phyloP scores from a whole-genome alignment of 352 stramenopile species.

The Pythium rhizo-oryzae region DNA sequence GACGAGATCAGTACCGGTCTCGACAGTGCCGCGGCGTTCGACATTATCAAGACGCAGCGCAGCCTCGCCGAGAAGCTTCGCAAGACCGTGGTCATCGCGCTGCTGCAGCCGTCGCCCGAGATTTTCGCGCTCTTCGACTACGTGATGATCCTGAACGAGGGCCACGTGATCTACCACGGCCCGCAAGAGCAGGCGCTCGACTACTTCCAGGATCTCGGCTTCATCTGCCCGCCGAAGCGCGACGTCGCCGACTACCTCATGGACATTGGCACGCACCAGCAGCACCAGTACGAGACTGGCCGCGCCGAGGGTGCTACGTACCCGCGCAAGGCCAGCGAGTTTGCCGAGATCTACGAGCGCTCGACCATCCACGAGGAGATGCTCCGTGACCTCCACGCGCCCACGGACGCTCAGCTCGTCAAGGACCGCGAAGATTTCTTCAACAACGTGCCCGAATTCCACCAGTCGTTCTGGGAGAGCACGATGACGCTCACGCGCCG shows the following conservation, averaged over 20 bases:
- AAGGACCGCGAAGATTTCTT: slow-evolving; percentile 56
- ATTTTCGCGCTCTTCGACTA: slow-evolving; percentile 39
- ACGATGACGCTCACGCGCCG: slow-evolving; percentile 33
- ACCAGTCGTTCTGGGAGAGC: slow-evolving; percentile 30
- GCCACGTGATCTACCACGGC: slow-evolving; percentile 37
- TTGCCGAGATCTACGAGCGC: slow-evolving; percentile 29
- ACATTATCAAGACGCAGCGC: slow-evolving; percentile 75
- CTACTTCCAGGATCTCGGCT: slow-evolving; percentile 36
- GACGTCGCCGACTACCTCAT: slow-evolving; percentile 38
- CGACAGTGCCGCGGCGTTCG: slow-evolving; percentile 37
- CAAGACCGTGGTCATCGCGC: slow-evolving; percentile 34
- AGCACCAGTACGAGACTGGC: slow-evolving; percentile 33
- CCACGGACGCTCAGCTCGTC: slow-evolving; percentile 91
- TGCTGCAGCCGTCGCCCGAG: slow-evolving; percentile 35
- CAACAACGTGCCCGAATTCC: slow-evolving; percentile 30
- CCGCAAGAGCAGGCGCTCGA: slow-evolving; percentile 24
- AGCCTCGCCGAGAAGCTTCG: slow-evolving; percentile 34
- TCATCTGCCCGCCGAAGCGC: slow-evolving; percentile 26
- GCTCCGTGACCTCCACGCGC: slow-evolving; percentile 49
- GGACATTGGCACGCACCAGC: slow-evolving; percentile 35
- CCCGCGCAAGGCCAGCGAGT: slow-evolving; percentile 27
- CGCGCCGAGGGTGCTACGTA: slow-evolving; percentile 16
- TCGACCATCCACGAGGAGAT: slow-evolving; percentile 29
- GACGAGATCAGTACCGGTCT: slow-evolving; percentile 92
- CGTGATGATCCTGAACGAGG: slow-evolving; percentile 38